Evolutionary conservation across 2,329 filamentous ascomycete genomes (phyloP).

Genomic region (Neobulgaria alba): DNA sequence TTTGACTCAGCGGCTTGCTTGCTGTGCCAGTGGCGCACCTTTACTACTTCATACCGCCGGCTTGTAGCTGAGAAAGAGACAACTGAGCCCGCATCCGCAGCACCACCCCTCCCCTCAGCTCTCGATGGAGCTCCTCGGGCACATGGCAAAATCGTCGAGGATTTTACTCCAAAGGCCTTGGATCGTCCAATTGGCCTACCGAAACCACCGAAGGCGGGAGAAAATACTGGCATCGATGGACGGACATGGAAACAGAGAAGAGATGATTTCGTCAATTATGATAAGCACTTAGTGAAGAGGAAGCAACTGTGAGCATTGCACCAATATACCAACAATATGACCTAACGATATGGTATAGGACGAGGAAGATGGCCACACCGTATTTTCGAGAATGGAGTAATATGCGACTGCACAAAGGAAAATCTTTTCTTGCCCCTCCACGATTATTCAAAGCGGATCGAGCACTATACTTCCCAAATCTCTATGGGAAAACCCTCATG

Average conservation of each 20-base stretch:
- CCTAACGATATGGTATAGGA: conserved; percentile 37
- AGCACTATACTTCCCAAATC: conserved; percentile 89
- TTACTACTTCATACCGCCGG: conserved; percentile 37
- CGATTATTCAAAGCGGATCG: conserved; percentile 75
- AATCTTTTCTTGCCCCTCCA: conserved; percentile 80
- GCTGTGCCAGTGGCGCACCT: conserved; percentile 43
- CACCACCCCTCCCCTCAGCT: conserved; percentile 31
- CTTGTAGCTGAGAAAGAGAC: conserved; percentile 15
- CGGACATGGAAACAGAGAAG: conserved; percentile 60
- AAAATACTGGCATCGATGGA: conserved; percentile 71
- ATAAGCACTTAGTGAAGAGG: conserved; percentile 71
- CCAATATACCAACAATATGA: background rate
- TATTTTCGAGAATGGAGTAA: conserved; percentile 97
- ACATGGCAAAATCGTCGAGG: conserved; percentile 43
- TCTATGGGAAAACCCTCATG: conserved; percentile 69
- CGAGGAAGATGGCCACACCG: conserved; percentile 68
- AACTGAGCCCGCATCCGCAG: background rate
- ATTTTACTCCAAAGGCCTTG: conserved; percentile 51
- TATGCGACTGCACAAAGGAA: conserved; percentile 73
- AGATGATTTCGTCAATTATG: conserved; percentile 75
- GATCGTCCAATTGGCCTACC: conserved; percentile 74
- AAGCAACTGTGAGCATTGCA: conserved; percentile 54
- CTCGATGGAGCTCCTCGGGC: conserved; percentile 50
- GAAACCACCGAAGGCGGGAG: conserved; percentile 62
- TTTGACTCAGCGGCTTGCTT: conserved; percentile 34